A percentile compares a stretch with the other conserved stretches of the same genome.
Conservation (phyloP, 2,329 filamentous ascomycete genomes). For the Cladosporium cucumerinum region DNA sequence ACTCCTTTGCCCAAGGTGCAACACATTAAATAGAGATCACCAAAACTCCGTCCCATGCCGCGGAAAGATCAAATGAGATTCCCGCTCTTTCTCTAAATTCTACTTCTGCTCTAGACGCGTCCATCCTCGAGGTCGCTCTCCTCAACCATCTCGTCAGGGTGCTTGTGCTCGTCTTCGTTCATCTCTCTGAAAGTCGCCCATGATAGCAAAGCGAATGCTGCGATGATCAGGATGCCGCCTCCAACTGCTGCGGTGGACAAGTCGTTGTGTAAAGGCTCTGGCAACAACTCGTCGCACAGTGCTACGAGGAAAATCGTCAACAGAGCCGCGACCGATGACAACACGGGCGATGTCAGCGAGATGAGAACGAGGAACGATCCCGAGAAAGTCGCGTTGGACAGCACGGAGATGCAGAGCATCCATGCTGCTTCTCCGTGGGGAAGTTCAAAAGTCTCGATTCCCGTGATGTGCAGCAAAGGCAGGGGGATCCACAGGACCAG, state of each 20-base stretch:
- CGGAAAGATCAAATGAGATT: conserved; percentile 32
- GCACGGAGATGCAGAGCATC: conserved; percentile 74
- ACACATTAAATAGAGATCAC: neutral
- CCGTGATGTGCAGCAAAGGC: conserved; percentile 74
- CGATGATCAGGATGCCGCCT: conserved; percentile 83
- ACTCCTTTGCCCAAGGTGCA: neutral
- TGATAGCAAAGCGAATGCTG: conserved; percentile 79
- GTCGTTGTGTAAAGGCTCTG: conserved; percentile 63
- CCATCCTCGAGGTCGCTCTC: conserved; percentile 44
- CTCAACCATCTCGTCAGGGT: conserved; percentile 39
- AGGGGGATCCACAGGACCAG: conserved; percentile 87
- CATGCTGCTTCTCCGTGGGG: conserved; percentile 74
- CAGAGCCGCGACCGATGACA: conserved; percentile 80
- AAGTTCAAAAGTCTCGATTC: conserved; percentile 77
- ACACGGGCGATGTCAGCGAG: conserved; percentile 83
- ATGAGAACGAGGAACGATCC: conserved; percentile 92
- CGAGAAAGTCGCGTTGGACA: conserved; percentile 88
- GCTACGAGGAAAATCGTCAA: conserved; percentile 97
- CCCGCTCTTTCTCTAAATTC: conserved; percentile 39
- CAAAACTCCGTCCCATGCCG: neutral
- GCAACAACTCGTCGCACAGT: conserved; percentile 82
- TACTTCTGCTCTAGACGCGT: conserved; percentile 1
- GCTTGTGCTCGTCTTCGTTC: conserved; percentile 72
- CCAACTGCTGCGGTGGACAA: conserved; percentile 70
- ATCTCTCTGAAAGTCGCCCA: conserved; percentile 95